Base-by-base conservation (phyloP, 192 early-diverging fungal species). In the Spinellus fusiger region DNA sequence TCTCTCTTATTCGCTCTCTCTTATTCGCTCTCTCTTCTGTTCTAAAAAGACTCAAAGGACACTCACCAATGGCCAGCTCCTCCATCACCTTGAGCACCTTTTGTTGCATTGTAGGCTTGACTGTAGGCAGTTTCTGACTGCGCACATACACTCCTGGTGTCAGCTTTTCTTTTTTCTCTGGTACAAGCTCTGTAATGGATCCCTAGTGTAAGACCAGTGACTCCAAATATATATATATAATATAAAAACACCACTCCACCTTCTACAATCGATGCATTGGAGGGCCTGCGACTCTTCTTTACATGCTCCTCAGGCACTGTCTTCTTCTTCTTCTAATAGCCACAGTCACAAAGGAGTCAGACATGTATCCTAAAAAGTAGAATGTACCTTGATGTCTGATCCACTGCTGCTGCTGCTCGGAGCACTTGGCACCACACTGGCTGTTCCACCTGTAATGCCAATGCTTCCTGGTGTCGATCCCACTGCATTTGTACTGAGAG, bases 141-240 rank as follows among this genome's bases (percentile, higher is more conserved):
- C 86, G 78, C 15, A 86, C 64, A 35, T 77, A 86, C 0, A 84
- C 84, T 15, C 88, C 88, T 18, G 82, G 79, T 13, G 79, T 75
- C 40, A 83, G 53, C 47, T 84, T 83, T 33, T 79, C 79, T 50
- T 75, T 79, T 64, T 75, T 76, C 46, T 70, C 75, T 29, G 49
- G 61, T 27, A 53, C 44, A 7, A 62, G 48, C 50, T 49, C 51
- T 57, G 25, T 44, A 5, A 20, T 3, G 12, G 13, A 58, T 44
- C 2, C 37, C 44, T 38, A 44, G 25, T n/a, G n/a, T n/a, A n/a
- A n/a, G n/a, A 23, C 53, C 5, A 31, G 9, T 15, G 53, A 16
- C 29, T 22, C 37, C 8, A 29, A 16, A 31, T 37, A 9, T 20
- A 49, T 16, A 49, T 49, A 18, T 5, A 49, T 49, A 49, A 18